Base-by-base conservation (phyloP, 2,329 filamentous ascomycete species). In the Penicillium sp. region DNA sequence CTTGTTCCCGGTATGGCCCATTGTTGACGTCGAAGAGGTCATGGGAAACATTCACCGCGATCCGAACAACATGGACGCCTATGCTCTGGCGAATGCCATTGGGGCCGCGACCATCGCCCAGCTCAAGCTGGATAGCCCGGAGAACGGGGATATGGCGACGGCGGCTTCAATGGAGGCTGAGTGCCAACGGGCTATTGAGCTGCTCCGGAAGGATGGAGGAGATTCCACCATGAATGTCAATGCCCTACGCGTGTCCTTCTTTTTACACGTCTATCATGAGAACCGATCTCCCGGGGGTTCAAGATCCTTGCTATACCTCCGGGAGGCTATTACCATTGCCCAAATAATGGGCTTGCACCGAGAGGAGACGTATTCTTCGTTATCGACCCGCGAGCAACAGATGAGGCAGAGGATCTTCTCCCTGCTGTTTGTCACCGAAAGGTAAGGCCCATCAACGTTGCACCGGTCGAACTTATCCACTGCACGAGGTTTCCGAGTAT, bases 281-380 rank as follows among this genome's bases (percentile, higher is more conserved):
- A 55, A 44, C 15, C 37, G 37, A 15, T 26, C 22, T n/a, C 37
- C 53, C 6, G 53, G 53, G 3, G 37, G 53, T 6, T n/a, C 37
- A 3, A 30, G 37, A 10, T 55, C 53, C 9, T 55, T 55, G 26
- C 53, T 55, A 19, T 55, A 55, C 53, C 53, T 55, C 12, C 35
- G 53, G 22, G 53, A 55, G 38, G 53, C 53, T 17, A 55, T 55
- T 28, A 42, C 35, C 17, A 42, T 55, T 10, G 53, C 53, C 37
- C 53, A 55, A 24, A 55, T 55, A 10, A 55, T 55, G 53, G 37
- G 37, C 37, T 44, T 55, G 26, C 53, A 55, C 35, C 53, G 53
- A 12, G 53, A 55, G 22, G 33, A 15, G 19, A 42, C 35, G 2
- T 55, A 55, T 13, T 12, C 9, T 28, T 12, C 13, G 19, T 19